phyloP scores from a whole-genome alignment of 2,329 filamentous ascomycete species.

The Xylaria multiplex region DNA sequence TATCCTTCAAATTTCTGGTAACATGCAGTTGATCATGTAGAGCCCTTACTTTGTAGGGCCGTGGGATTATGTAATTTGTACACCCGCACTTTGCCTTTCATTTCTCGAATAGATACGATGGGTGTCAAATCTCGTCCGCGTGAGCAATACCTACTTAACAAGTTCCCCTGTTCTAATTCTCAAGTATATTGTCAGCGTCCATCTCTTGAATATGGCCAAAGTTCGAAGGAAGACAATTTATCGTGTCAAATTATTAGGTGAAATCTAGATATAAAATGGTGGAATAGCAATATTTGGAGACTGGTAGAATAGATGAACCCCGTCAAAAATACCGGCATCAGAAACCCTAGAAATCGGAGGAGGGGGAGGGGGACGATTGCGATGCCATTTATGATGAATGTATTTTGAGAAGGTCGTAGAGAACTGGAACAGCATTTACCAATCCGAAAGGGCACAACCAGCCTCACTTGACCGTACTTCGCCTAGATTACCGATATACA shows the following conservation, averaged over 20 bases:
- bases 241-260: too few relatives aligned
- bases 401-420: neutral
- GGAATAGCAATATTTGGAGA: neutral
- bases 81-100: neutral
- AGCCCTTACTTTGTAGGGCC: neutral
- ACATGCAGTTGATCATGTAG: neutral
- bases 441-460: neutral
- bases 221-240: neutral
- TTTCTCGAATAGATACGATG: neutral
- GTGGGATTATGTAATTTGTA: neutral
- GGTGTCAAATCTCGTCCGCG: neutral
- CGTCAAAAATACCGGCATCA: neutral
- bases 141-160: slow-evolving; percentile 13
- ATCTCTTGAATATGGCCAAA: neutral
- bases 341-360: neutral
- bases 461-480: slow-evolving; percentile 1
- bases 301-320: neutral
- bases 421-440: neutral
- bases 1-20: neutral
- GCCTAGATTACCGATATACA: neutral
- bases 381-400: neutral
- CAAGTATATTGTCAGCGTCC: neutral
- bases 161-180: neutral
- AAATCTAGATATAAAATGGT: neutral
- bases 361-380: neutral